phyloP scores from a whole-genome alignment of 208 protist genomes.

The Angomonas desouzai region DNA sequence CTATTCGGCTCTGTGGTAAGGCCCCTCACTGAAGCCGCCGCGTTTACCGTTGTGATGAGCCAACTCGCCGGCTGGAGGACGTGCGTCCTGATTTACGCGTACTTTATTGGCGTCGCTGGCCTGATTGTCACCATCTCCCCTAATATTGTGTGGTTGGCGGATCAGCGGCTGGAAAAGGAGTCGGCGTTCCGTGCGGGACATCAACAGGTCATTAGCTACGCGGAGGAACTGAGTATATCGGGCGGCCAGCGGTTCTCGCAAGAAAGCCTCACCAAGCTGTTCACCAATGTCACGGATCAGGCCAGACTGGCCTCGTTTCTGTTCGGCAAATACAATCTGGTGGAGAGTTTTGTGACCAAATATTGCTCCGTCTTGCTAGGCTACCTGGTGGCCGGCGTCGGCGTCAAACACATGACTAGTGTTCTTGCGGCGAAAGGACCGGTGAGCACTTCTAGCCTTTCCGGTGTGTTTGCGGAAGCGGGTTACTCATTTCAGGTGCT shows the following conservation, averaged over 20 bases:
- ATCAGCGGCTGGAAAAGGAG: constrained; percentile 39
- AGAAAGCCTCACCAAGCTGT: constrained; percentile 32
- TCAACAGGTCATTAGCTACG: constrained; percentile 38
- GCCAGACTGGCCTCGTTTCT: constrained; percentile 45
- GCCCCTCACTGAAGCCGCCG: constrained; percentile 41
- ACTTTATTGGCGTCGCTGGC: constrained; percentile 37
- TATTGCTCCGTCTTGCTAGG: constrained; percentile 55
- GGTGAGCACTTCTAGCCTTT: not conserved
- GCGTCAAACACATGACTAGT: not conserved
- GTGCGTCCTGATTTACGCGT: constrained; percentile 26
- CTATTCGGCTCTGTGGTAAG: constrained; percentile 46
- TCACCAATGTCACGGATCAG: constrained; percentile 43
- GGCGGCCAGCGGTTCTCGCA: constrained; percentile 32
- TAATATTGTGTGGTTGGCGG: constrained; percentile 43
- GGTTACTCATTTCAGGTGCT: constrained; percentile 46
- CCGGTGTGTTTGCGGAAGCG: constrained; percentile 21
- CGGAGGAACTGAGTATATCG: constrained; percentile 64
- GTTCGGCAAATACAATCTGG: constrained; percentile 40
- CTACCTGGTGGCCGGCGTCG: constrained; percentile 34
- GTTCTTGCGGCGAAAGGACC: constrained; percentile 6
- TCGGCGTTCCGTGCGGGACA: constrained; percentile 44
- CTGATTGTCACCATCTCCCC: constrained; percentile 26
- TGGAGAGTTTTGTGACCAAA: constrained; percentile 46
- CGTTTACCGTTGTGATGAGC: constrained; percentile 44
- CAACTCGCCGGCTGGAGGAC: constrained; percentile 24